Percentiles rank a stretch among this genome's conserved stretches.
phyloP scores from a whole-genome alignment of 371 early-diverging fungal species.

The Thermomucor indicae-seudaticae region DNA sequence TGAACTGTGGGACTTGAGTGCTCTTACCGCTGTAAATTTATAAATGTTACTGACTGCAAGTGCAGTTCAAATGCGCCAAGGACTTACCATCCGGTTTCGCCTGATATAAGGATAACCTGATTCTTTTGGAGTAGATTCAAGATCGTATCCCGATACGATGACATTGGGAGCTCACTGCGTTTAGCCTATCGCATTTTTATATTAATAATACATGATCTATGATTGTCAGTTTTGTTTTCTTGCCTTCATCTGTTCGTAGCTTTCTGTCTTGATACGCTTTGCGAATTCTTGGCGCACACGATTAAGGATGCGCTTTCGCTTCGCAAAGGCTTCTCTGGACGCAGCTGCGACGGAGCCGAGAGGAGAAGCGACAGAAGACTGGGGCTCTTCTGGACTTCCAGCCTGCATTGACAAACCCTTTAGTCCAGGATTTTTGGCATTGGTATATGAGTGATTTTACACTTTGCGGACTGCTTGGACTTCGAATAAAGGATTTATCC shows the following conservation, averaged over 20 bases:
- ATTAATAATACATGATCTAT: too few relatives aligned
- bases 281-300: conserved; percentile 9
- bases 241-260: conserved; percentile 34
- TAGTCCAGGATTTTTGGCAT: not conserved
- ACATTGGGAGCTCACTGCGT: conserved; percentile 61
- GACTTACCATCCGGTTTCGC: conserved; percentile 81
- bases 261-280: conserved; percentile 26
- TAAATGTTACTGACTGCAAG: conserved; percentile 6
- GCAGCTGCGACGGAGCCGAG: not conserved
- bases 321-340: not conserved
- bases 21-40: conserved; percentile 81
- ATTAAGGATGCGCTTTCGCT: conserved; percentile 7
- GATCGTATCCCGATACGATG: conserved; percentile 53
- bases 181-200: conserved; percentile 37
- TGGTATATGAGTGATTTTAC: too few relatives aligned
- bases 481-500: conserved; percentile 9
- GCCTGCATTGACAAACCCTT: not conserved
- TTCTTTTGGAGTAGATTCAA: conserved; percentile 46
- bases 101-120: conserved; percentile 76
- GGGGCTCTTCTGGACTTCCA: too few relatives aligned
- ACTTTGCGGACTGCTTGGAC: not conserved
- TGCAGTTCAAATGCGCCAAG: not conserved
- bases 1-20: conserved; percentile 87
- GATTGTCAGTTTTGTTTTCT: too few relatives aligned
- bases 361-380: not conserved